Evolutionary conservation across 1,284 basidiomycete genomes (phyloP), one percentile per base, ranked within the genome.

Genomic region (Puccinia horiana): DNA sequence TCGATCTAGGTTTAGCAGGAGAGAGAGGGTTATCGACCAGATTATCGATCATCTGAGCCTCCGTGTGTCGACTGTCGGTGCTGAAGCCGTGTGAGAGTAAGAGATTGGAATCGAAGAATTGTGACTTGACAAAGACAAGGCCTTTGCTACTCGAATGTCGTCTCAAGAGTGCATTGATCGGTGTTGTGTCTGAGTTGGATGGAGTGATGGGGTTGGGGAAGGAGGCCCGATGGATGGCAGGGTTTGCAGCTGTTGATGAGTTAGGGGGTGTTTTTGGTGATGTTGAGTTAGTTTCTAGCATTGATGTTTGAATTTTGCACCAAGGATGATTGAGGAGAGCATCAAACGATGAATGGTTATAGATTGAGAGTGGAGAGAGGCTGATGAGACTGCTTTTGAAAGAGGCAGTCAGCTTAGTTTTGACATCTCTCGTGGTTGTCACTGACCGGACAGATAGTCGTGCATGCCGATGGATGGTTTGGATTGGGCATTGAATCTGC

Each of bases 321-420:
- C 83, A 49, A 84, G 80, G 72, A 85, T 82, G 20, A 85, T 76
- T 23, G 74, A 69, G 9, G 84, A 74, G 42, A 84, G 78, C 52
- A 85, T 47, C 29, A 85, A 76, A 16, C 84, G 83, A 29, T 85
- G 84, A 32, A 85, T 82, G 23, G 84, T 85, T 35, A 65, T 76
- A 56, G 52, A 76, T 76, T n/a, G 75, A 35, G 54, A 76, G 56
- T 20, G 54, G 75, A 58, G 32, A 58, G 37, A 76, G 32, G 42
- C 6, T 61, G 75, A 76, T 58, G 75, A 76, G 52, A 12, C 75
- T 76, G 58, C 44, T 11, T 35, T 35, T 32, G 42, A 29, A 23
- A 29, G 18, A 47, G 40, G 20, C 0, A 44, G 18, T 40, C 18
- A 67, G n/a, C 2, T 40, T 40, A 40, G 20, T 40, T 40, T 4